A percentile compares a stretch with the other conserved stretches of the same genome.
phyloP scores from a whole-genome alignment of 129 eudicot species.

The Saposhnikovia divaricata region DNA sequence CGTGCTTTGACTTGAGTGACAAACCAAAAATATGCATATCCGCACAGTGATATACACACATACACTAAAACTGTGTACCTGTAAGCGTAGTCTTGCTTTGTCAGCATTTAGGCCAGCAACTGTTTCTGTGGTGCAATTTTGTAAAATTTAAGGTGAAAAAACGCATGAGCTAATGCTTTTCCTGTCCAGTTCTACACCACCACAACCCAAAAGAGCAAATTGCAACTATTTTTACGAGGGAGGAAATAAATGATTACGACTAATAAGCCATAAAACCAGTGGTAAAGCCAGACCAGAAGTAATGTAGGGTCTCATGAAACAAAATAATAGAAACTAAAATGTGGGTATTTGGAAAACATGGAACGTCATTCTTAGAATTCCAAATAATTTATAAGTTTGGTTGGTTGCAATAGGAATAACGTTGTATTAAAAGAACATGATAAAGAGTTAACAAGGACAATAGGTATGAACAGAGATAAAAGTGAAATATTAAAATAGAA shows the following conservation, averaged over 20 bases:
- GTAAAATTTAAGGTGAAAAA: slow-evolving; percentile 14
- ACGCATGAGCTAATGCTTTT: background rate
- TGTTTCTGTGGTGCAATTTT: slow-evolving; percentile 38
- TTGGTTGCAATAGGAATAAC: background rate
- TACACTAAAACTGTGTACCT: slow-evolving; percentile 35
- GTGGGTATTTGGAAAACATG: background rate
- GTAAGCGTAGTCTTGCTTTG: slow-evolving; percentile 42
- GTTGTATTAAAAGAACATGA: background rate
- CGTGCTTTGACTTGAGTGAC: background rate
- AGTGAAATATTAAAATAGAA: no score
- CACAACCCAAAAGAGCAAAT: background rate
- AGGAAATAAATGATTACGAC: background rate
- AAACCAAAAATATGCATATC: background rate
- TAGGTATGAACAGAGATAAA: no score
- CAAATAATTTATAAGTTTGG: background rate
- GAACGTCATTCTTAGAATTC: background rate
- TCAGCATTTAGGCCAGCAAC: slow-evolving; percentile 41
- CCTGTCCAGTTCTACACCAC: background rate
- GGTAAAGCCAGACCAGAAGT: background rate
- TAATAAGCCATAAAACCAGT: background rate
- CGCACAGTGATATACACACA: no score
- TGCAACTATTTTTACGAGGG: background rate
- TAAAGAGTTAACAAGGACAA: background rate
- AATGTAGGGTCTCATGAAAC: background rate
- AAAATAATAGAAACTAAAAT: no score